Evolutionary conservation across 805 yeast genomes (phyloP), one percentile per base, ranked within the genome.

Genomic region (Lipomyces lipofer): DNA sequence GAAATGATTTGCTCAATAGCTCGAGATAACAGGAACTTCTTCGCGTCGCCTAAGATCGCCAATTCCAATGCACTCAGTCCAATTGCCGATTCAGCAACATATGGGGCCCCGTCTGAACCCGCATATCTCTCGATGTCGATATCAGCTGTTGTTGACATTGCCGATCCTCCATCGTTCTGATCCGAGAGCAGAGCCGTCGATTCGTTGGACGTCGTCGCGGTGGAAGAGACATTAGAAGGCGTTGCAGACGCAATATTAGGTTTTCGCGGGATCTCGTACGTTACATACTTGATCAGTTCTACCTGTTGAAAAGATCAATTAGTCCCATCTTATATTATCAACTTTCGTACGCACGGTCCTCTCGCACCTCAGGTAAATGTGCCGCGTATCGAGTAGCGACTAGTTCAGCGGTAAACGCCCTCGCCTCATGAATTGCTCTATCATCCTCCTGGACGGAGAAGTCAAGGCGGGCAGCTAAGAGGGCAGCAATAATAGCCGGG

Each of bases 351-450:
- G 42, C 12, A 10, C 9, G 13, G 33, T 29, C n/a, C n/a, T n/a
- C n/a, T n/a, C 54, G 27, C 10, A 63, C 63, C 36, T 56, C 56
- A 7, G 65, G 56, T n/a, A 67, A 36, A 51, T 62, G 57, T 22
- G 58, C 58, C 15, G 69, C 54, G 40, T 56, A 65, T n/a, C 66
- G 58, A 22, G 54, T 53, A 1, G 71, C 68, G 8, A 67, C 62
- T 5, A 68, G 54, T 44, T 67, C 71, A 6, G 67, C 66, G 1
- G 69, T 65, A 33, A n/a, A 55, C 2, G 69, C 66, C 13, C 71
- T 49, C 3, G 71, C 68, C 27, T 66, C 63, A 29, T 59, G 58
- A 4, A 68, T 52, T 12, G 67, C 67, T 3, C 61, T 55, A 17
- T 62, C 66, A 25, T 58, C 68, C 15, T 56, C 62, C 36, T 59